Evolutionary conservation across 192 early-diverging fungal species (phyloP).

Genomic region (Chytriomyces hyalinus): DNA sequence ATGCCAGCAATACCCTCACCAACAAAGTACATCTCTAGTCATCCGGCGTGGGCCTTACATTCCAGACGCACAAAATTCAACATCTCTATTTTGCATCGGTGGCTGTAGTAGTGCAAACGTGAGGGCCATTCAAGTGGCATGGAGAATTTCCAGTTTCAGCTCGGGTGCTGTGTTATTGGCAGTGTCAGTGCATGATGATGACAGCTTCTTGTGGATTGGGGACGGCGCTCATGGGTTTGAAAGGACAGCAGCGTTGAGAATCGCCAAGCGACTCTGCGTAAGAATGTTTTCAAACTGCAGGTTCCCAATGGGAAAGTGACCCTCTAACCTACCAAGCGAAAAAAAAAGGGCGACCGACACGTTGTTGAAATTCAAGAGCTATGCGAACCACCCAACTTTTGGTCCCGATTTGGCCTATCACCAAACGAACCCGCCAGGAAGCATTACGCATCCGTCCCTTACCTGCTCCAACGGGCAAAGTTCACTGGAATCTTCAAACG

Average conservation of each 20-base stretch:
- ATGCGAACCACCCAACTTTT: conserved; percentile 37
- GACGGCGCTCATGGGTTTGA: conserved; percentile 36
- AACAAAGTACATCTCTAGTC: background rate
- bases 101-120: conserved; percentile 21
- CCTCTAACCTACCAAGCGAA: background rate
- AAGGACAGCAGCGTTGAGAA: background rate
- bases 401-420: conserved; percentile 23
- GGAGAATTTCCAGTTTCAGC: conserved; percentile 31
- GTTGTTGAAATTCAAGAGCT: conserved; percentile 25
- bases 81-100: conserved; percentile 36
- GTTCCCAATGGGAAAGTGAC: background rate
- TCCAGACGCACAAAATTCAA: background rate
- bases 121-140: conserved; percentile 29
- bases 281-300: conserved; percentile 6
- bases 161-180: conserved; percentile 36
- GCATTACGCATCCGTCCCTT: conserved; percentile 34
- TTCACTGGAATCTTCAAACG: conserved; percentile 16
- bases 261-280: conserved; percentile 37
- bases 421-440: background rate
- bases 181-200: conserved; percentile 11
- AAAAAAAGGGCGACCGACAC: background rate
- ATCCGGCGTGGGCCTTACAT: conserved; percentile 16
- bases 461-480: conserved; percentile 27
- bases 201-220: conserved; percentile 42
- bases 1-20: background rate